phyloP scores from a whole-genome alignment of 495 filamentous ascomycete species.

The Penicillium pulvis region DNA sequence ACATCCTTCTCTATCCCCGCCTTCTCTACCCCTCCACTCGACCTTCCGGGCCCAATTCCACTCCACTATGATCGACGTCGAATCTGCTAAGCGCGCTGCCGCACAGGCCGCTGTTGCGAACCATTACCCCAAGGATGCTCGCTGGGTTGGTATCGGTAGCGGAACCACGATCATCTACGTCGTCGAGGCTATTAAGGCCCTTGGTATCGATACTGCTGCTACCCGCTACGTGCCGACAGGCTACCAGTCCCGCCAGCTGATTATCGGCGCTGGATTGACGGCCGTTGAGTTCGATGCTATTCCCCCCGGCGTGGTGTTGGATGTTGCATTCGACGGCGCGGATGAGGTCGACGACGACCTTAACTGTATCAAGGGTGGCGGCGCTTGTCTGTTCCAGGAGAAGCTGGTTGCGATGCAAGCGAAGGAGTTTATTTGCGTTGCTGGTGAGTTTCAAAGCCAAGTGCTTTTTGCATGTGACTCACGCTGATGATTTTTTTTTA shows the following conservation, averaged over 20 bases:
- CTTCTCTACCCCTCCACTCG: slow-evolving; percentile 7
- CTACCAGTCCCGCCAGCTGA: slow-evolving; percentile 82
- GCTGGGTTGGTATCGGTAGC: slow-evolving; percentile 87
- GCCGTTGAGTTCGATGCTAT: slow-evolving; percentile 76
- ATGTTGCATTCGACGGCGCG: slow-evolving; percentile 92
- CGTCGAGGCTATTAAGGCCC: slow-evolving; percentile 85
- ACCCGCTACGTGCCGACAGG: slow-evolving; percentile 91
- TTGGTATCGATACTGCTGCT: slow-evolving; percentile 56
- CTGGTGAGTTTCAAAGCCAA: slow-evolving; percentile 53
- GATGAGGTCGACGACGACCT: slow-evolving; percentile 95
- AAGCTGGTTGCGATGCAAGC: slow-evolving; percentile 88
- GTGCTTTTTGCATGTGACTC: background rate
- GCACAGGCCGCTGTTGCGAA: slow-evolving; percentile 82
- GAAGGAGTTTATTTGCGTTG: slow-evolving; percentile 90
- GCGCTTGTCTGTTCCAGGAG: slow-evolving; percentile 96
- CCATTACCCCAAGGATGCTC: slow-evolving; percentile 72
- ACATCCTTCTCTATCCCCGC: slow-evolving; percentile 13
- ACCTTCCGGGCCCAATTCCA: slow-evolving; percentile 20
- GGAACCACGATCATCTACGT: slow-evolving; percentile 95
- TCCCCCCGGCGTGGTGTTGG: slow-evolving; percentile 61
- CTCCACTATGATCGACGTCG: slow-evolving; percentile 56
- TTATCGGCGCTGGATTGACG: slow-evolving; percentile 71
- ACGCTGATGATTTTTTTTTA: slow-evolving; percentile 4
- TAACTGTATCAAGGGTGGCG: slow-evolving; percentile 97
- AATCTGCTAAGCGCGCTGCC: slow-evolving; percentile 81